Conservation (phyloP, 2,329 filamentous ascomycete genomes). For the Pestalotiopsis sp. region DNA sequence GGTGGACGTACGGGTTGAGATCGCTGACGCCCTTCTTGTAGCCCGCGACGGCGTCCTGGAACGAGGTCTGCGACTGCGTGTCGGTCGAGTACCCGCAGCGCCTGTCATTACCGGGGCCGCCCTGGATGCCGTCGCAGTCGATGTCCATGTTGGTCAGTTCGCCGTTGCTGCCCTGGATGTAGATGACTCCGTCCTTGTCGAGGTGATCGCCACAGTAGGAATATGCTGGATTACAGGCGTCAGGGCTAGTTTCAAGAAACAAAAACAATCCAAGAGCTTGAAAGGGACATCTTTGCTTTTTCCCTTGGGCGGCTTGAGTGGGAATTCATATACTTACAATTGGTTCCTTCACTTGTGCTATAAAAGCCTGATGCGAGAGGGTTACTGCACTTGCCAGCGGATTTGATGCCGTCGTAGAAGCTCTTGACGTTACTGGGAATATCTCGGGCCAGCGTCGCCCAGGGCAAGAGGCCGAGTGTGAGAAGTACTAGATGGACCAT, state of each 20-base stretch:
- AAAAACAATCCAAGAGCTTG: neutral
- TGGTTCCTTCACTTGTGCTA: constrained; percentile 17
- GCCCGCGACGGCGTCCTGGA: constrained; percentile 37
- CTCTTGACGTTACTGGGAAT: constrained; percentile 28
- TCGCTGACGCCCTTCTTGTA: constrained; percentile 43
- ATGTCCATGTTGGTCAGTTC: constrained; percentile 59
- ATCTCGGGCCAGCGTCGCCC: constrained; percentile 4
- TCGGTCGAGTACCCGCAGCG: neutral
- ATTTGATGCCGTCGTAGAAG: constrained; percentile 35
- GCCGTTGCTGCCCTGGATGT: constrained; percentile 42
- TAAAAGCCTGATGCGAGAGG: constrained; percentile 36
- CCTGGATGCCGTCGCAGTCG: constrained; percentile 43
- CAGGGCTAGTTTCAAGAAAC: too few species aligned
- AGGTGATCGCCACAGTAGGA: constrained; percentile 49
- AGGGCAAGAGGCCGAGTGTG: neutral
- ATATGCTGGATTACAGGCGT: constrained; percentile 20
- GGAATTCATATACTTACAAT: constrained; percentile 5
- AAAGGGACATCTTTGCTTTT: neutral
- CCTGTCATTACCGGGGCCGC: neutral
- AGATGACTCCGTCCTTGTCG: constrained; percentile 41
- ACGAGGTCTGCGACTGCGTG: constrained; percentile 47
- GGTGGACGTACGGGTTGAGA: constrained; percentile 53
- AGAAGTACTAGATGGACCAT: neutral
- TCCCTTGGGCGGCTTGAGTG: neutral
- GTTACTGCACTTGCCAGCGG: constrained; percentile 30